These are phyloP conservation scores for Perkinsus marinus DNA, from an alignment of 169 alveolate genomes.

Conservation along the genomic window DNA sequence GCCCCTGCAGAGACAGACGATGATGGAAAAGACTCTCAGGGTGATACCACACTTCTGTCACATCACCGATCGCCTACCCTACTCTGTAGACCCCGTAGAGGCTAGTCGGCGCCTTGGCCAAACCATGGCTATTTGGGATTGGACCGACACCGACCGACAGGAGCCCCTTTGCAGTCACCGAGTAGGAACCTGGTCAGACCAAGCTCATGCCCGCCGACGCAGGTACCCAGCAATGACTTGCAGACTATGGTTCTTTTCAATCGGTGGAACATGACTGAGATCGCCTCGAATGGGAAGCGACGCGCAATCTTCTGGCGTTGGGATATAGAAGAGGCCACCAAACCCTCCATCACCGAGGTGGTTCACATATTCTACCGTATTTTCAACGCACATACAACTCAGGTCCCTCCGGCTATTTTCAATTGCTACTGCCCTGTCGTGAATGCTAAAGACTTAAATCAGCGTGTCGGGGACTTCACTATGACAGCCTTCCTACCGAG, in stretches of 20 bases:
- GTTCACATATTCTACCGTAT: not conserved
- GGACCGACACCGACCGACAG: constrained; percentile 7
- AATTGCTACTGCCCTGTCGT: constrained; percentile 38
- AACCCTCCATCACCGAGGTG: not conserved
- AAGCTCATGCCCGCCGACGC: too few species aligned
- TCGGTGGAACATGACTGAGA: constrained; percentile 60
- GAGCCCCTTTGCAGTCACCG: not conserved
- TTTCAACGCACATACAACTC: too few species aligned
- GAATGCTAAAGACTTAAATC: constrained; percentile 30
- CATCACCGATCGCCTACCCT: not conserved
- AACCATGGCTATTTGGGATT: constrained; percentile 23
- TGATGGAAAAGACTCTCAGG: not conserved
- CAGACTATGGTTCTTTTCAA: constrained; percentile 51
- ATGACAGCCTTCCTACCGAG: constrained; percentile 62
- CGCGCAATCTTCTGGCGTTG: constrained; percentile 65
- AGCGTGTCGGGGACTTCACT: constrained; percentile 57
- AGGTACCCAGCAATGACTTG: not conserved
- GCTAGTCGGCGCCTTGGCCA: not conserved
- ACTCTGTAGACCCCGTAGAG: not conserved
- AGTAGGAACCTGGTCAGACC: not conserved
- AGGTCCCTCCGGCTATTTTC: not conserved
- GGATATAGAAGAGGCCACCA: constrained; percentile 37
- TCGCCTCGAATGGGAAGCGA: constrained; percentile 66
- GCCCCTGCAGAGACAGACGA: not conserved
- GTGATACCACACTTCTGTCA: not conserved